Evolutionary conservation across 495 filamentous ascomycete species (phyloP).

Genomic region (Aspergillus mulundensis): DNA sequence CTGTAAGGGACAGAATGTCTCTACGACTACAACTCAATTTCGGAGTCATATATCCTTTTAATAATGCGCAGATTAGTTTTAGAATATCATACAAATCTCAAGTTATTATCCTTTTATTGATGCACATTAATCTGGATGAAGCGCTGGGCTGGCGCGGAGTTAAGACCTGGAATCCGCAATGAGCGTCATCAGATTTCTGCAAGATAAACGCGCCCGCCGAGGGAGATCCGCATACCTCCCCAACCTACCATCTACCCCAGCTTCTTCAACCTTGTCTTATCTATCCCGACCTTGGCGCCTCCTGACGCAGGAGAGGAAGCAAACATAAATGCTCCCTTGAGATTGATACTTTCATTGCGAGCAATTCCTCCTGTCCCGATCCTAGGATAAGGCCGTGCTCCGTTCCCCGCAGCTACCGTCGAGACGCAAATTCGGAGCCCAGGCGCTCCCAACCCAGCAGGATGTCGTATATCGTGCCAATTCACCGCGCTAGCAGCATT

Average conservation of each 20-base stretch:
- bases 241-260: neutral
- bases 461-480: constrained; percentile 97
- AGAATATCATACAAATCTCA: neutral
- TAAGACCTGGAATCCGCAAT: constrained; percentile 6
- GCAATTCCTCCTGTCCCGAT: neutral
- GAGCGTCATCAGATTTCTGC: constrained; percentile 11
- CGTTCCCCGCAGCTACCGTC: constrained; percentile 5
- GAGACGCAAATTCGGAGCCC: neutral
- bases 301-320: neutral
- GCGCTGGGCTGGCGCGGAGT: neutral
- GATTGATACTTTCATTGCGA: neutral
- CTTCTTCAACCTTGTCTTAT: neutral
- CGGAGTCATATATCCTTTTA: neutral
- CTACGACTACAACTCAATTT: constrained; percentile 4
- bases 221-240: neutral
- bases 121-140: no score
- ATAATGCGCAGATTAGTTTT: neutral
- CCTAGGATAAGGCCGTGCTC: constrained; percentile 4
- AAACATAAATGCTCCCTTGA: neutral
- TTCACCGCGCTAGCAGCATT: constrained; percentile 86
- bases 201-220: constrained; percentile 3
- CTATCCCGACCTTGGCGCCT: neutral
- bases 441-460: neutral
- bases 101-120: no score
- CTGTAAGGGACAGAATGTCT: neutral